Evolutionary conservation across 2,329 filamentous ascomycete species (phyloP), one percentile per base, ranked within the genome.

Genomic region (Aspergillus ochraceus): DNA sequence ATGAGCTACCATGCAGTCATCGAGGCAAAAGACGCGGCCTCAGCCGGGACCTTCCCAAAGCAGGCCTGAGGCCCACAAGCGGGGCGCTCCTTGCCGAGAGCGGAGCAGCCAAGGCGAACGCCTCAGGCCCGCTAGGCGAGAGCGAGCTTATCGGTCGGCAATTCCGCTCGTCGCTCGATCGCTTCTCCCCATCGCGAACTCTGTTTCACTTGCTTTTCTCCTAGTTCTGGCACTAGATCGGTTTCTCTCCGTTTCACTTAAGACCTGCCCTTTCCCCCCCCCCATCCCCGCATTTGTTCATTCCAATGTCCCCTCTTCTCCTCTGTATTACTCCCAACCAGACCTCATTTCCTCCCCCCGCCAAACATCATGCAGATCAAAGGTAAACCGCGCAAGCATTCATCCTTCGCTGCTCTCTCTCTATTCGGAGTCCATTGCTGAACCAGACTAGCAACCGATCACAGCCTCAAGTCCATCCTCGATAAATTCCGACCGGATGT

Each of bases 401-500:
- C 17, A 42, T 42, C 12, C 17, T 17, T 19, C 20, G 4, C 4
- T 29, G 20, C 8, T 22, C 24, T 17, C 24, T 17, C 11, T 49
- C 2, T 17, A 22, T 42, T 42, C 20, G 32, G 4, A 19, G 32
- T 19, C 24, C n/a, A 55, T 26, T 9, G 26, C 10, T 47, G 29
- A 55, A 42, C 22, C 22, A 55, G 6, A 20, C 6, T 5, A 36
- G 47, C 32, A n/a, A 11, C n/a, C 29, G 51, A 60, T 20, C 52
- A 52, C 6, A 22, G 36, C 58, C 45, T 67, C 22, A 56, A 59
- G 9, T 52, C 55, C 10, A 61, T 79, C 51, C 61, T 79, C 19
- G 62, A 71, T 26, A 54, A 68, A 30, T 65, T 79, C 65, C 75
- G 79, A n/a, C 79, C 80, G 20, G 69, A 79, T 47, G 67, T 83